phyloP scores from a whole-genome alignment of 2,329 filamentous ascomycete genomes.

The Fusarium brachygibbosum region DNA sequence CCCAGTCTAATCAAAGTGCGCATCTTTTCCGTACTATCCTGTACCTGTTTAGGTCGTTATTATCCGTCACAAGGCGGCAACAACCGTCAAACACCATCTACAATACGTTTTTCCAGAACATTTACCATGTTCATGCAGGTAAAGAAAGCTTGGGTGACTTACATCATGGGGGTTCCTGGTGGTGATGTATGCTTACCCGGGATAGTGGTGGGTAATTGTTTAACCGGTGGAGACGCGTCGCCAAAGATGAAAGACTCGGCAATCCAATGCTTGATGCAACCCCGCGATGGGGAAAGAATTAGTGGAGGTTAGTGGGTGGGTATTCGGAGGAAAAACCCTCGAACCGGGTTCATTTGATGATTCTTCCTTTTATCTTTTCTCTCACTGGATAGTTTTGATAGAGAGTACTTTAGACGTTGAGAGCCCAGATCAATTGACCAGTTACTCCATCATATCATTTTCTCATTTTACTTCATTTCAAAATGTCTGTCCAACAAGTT shows the following conservation, averaged over 20 bases:
- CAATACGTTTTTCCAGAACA: conserved; percentile 3
- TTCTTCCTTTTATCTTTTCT: conserved; percentile 19
- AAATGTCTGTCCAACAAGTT: conserved; percentile 41
- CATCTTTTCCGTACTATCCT: neutral
- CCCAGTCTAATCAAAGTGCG: conserved; percentile 2
- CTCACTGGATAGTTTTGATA: conserved; percentile 18
- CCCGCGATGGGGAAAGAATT: conserved; percentile 23
- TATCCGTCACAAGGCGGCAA: conserved; percentile 19
- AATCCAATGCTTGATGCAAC: conserved; percentile 17
- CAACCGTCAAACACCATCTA: conserved; percentile 9
- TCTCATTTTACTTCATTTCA: neutral
- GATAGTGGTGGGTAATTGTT: conserved; percentile 34
- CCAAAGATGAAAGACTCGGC: conserved; percentile 8
- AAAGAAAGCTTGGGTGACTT: neutral
- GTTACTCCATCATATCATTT: neutral
- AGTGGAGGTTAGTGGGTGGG: neutral
- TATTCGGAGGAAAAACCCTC: conserved; percentile 39
- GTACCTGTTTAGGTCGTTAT: conserved; percentile 8
- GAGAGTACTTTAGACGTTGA: conserved; percentile 27
- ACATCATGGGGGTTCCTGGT: conserved; percentile 16
- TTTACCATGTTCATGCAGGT: conserved; percentile 5
- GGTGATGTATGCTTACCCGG: conserved; percentile 23
- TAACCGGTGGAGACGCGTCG: conserved; percentile 21
- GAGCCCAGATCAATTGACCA: neutral
- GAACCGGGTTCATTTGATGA: conserved; percentile 8